Base-by-base conservation (phyloP, 2,329 filamentous ascomycete genomes). In the Sclerotinia borealis region DNA sequence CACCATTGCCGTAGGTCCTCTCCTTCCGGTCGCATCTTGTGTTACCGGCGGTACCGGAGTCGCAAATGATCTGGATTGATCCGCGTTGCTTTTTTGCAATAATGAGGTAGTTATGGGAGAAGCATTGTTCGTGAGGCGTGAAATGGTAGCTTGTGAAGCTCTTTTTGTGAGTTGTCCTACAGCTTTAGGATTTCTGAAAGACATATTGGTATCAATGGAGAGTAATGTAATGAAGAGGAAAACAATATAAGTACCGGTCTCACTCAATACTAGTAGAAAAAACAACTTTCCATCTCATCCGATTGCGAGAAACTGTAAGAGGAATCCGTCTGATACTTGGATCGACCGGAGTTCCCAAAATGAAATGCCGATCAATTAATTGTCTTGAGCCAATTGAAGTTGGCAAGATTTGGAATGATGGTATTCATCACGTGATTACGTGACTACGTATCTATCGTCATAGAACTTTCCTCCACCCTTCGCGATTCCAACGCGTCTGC, bases 1-100 rank as follows among this genome's bases (percentile, higher is more conserved):
- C 17, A 99, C 95, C 86, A 99, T 98, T 49, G 95, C 95, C 5
- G 95, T 99, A 9, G 93, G 92, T 0, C 93, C 93, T 73, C 91
- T 84, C 3, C 83, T 81, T 55, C 83, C 85, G 0, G 84, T 84
- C 8, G 84, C 81, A 82, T 92, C 83, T 75, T 96, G 91, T 0
- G 90, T 93, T 27, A 95, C 91, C 9, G 91, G 90, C 13, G 90
- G 89, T 5, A 85, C 86, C 22, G 82, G 80, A 17, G 86, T 89
- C 36, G 88, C 88, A 69, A 83, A 77, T 51, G 74, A 75, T 70
- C 81, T 76, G 62, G 69, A 79, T 77, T 73, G 72, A 58, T 68
- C 61, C 64, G 67, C 66, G 54, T 59, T 66, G 47, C 52, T 66
- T 37, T 65, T 77, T 75, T 68, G 76, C 74, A 72, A 76, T 71